These are phyloP conservation scores for Elongisporangium anandrum DNA, from an alignment of 352 stramenopile genomes.

Conservation along the genomic window DNA sequence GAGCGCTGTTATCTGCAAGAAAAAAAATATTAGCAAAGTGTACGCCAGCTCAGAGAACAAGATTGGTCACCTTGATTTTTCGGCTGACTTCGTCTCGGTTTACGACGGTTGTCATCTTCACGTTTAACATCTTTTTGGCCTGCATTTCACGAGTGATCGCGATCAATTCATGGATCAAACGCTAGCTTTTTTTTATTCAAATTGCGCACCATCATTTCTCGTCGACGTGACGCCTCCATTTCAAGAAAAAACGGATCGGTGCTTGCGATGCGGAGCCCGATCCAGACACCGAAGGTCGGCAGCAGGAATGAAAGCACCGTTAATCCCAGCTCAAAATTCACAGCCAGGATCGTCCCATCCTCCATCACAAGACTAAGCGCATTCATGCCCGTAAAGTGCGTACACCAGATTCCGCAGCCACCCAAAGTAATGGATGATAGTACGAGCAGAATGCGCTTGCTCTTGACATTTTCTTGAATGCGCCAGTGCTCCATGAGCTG, in stretches of 20 bases:
- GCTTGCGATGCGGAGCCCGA: slow-evolving; percentile 50
- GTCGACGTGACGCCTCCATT: slow-evolving; percentile 39
- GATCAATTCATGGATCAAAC: neutral
- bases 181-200: neutral
- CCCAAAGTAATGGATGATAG: slow-evolving; percentile 36
- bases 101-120: slow-evolving; percentile 34
- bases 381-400: slow-evolving; percentile 69
- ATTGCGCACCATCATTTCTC: slow-evolving; percentile 30
- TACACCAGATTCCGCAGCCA: slow-evolving; percentile 61
- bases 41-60: no score
- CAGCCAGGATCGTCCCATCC: slow-evolving; percentile 24
- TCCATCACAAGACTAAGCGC: slow-evolving; percentile 27
- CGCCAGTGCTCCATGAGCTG: slow-evolving; percentile 73
- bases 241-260: slow-evolving; percentile 60
- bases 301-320: slow-evolving; percentile 55
- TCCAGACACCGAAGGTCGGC: slow-evolving; percentile 38
- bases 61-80: slow-evolving; percentile 20
- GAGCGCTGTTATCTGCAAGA: slow-evolving; percentile 45
- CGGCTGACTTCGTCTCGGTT: slow-evolving; percentile 24
- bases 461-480: slow-evolving; percentile 9
- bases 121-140: slow-evolving; percentile 25
- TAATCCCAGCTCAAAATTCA: slow-evolving; percentile 52
- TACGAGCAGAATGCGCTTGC: slow-evolving; percentile 34
- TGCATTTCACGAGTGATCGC: slow-evolving; percentile 1
- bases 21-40: no score